phyloP scores from a whole-genome alignment of 306 rosid genomes.

The Glycyrrhiza uralensis region DNA sequence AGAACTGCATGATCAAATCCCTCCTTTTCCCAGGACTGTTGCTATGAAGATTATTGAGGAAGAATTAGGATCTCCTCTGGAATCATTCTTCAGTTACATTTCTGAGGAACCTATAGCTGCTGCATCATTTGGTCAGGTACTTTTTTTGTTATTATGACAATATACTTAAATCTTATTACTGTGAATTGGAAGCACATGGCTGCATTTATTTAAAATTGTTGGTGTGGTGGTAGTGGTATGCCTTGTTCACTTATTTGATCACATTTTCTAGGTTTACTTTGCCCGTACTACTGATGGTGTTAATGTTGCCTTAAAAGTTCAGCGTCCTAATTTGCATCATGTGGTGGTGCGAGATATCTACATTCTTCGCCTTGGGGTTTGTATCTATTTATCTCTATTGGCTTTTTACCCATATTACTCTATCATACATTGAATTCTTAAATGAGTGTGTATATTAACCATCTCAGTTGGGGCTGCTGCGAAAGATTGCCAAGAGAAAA shows the following conservation, averaged over 20 bases:
- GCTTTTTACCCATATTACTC: neutral
- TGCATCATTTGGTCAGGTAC: slow-evolving; percentile 98
- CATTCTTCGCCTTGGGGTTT: slow-evolving; percentile 96
- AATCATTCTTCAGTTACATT: slow-evolving; percentile 71
- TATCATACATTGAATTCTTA: slow-evolving; percentile 22
- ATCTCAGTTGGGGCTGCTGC: slow-evolving; percentile 77
- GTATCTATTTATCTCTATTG: slow-evolving; percentile 27
- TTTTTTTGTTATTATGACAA: slow-evolving; percentile 15
- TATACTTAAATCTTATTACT: slow-evolving; percentile 2
- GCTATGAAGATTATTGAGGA: slow-evolving; percentile 91
- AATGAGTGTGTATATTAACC: slow-evolving; percentile 20
- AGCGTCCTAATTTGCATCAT: slow-evolving; percentile 88
- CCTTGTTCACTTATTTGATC: slow-evolving; percentile 23
- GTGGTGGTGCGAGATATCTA: slow-evolving; percentile 89
- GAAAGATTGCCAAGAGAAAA: slow-evolving; percentile 87
- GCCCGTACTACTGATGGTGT: slow-evolving; percentile 69
- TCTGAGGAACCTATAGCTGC: slow-evolving; percentile 89
- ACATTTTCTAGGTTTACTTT: slow-evolving; percentile 61
- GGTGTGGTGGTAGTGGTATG: neutral
- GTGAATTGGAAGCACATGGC: slow-evolving; percentile 8
- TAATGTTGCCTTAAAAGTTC: slow-evolving; percentile 85
- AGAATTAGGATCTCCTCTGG: slow-evolving; percentile 76
- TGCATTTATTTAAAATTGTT: neutral
- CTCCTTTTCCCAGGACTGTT: slow-evolving; percentile 77
- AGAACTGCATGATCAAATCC: slow-evolving; percentile 85